These are phyloP conservation scores for Vanilla planifolia DNA, from an alignment of 106 monocot genomes.

Conservation along the genomic window DNA sequence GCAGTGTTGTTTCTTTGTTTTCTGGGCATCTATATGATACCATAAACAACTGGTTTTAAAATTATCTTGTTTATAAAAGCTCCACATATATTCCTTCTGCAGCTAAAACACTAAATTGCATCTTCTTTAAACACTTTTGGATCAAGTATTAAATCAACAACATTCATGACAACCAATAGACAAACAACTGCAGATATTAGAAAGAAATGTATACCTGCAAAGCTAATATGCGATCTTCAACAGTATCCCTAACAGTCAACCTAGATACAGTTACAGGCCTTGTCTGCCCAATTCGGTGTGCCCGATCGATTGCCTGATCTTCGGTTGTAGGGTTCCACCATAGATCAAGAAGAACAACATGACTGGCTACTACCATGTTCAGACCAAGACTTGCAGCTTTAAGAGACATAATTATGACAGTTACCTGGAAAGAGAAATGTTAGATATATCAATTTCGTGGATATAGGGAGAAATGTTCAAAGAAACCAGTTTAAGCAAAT, in stretches of 20 bases:
- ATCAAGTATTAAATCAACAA: no score
- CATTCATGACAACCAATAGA: no score
- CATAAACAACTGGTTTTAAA: no score
- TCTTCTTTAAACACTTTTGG: no score
- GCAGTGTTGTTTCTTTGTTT: no score
- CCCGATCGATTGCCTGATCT: slow-evolving; percentile 96
- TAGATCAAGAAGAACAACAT: slow-evolving; percentile 84
- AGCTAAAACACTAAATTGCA: no score
- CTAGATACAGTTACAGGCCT: slow-evolving; percentile 86
- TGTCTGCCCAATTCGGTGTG: slow-evolving; percentile 94
- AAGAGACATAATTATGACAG: slow-evolving; percentile 94
- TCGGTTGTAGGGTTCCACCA: slow-evolving; percentile 99
- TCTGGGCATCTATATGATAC: no score
- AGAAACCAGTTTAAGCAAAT: neutral
- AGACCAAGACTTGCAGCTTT: slow-evolving; percentile 96
- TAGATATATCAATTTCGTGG: neutral
- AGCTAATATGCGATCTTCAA: slow-evolving; percentile 86
- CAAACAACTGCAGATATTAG: no score
- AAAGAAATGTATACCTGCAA: slow-evolving; percentile 53
- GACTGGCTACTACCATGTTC: slow-evolving; percentile 89
- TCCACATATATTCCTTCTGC: no score
- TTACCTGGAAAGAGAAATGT: slow-evolving; percentile 35
- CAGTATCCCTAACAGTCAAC: slow-evolving; percentile 68
- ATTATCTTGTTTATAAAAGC: no score
- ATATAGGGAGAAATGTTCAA: neutral